These are phyloP conservation scores for Phyllosticta citribraziliensis DNA, from an alignment of 2,329 filamentous ascomycete genomes.

Conservation along the genomic window DNA sequence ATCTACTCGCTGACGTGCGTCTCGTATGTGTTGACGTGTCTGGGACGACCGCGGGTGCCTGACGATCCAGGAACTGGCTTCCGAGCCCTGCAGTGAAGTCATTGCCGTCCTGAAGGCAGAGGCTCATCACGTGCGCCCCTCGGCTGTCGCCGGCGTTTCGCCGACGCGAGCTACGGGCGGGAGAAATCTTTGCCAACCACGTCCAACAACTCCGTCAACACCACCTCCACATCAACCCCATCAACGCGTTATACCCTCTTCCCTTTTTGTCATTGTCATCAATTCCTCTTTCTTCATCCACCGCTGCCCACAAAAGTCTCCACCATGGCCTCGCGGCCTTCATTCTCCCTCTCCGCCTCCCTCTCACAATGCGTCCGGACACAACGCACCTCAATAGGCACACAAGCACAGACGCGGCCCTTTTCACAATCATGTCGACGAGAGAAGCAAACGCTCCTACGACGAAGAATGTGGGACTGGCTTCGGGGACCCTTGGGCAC, in stretches of 20 bases:
- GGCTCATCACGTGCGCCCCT: not conserved
- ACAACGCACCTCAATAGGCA: slow-evolving; percentile 10
- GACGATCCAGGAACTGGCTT: not conserved
- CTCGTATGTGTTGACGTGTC: not conserved
- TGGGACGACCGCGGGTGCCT: not conserved
- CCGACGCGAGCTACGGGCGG: not conserved
- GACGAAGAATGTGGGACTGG: slow-evolving; percentile 50
- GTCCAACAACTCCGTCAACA: not conserved
- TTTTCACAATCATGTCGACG: slow-evolving; percentile 29
- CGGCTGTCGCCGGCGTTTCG: not conserved
- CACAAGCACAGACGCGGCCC: slow-evolving; percentile 15
- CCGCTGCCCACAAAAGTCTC: not conserved
- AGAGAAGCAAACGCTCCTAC: slow-evolving; percentile 36
- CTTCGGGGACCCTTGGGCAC: slow-evolving; percentile 43
- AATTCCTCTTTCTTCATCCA: not conserved
- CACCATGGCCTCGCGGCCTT: slow-evolving; percentile 24
- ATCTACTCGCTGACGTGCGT: not conserved
- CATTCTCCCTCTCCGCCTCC: slow-evolving; percentile 14
- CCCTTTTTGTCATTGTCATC: not conserved
- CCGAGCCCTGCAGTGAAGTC: not conserved
- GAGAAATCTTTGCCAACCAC: not conserved
- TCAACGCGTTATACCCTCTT: not conserved
- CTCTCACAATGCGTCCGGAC: slow-evolving; percentile 15
- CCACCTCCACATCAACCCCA: not conserved
- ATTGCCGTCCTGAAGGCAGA: not conserved